Evolutionary conservation across 2,329 filamentous ascomycete genomes (phyloP), one percentile per base, ranked within the genome.

Genomic region (Neopestalotiopsis sp.): DNA sequence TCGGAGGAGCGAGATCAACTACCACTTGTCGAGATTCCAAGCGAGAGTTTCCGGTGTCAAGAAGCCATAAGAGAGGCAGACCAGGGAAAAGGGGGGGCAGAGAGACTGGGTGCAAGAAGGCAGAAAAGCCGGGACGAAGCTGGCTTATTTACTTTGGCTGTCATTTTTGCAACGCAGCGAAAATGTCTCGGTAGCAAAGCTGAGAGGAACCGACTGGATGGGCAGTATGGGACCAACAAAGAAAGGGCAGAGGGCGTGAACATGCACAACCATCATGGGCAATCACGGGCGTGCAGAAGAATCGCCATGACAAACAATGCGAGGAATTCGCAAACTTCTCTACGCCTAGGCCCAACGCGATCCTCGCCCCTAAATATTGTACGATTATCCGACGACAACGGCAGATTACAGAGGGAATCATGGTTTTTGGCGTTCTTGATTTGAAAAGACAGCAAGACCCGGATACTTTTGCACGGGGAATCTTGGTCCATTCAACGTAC

Each of bases 1-100:
- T 40, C 88, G 89, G 78, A 94, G 91, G 84, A 95, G 90, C 80
- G 90, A 88, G 72, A 94, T 98, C 88, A 98, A 98, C 83, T 95
- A 95, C 85, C 95, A 98, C 80, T 85, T 98, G 58, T 88, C 89
- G 73, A 89, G 96, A 85, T 97, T 85, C 88, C 91, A 83, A 87
- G 91, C 76, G 87, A 90, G 73, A 84, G n/a, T 82, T 75, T 7
- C 71, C 74, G 82, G 87, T 86, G 80, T 65, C 59, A 88, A 91
- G 75, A 67, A 67, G 65, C 42, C 32, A 12, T 67, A 60, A 62
- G 17, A 34, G 59, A 62, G 40, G 20, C 6, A 38, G 24, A 28
- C 24, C 9, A 38, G 34, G 34, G 34, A 38, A 10, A 38, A 10
- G 34, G 34, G 6, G 6, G 10, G 10, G 4, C 6, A 38, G 34